These are phyloP conservation scores for Excoecaria cochinchinensis DNA, from an alignment of 345 rosid genomes.

Conservation along the genomic window DNA sequence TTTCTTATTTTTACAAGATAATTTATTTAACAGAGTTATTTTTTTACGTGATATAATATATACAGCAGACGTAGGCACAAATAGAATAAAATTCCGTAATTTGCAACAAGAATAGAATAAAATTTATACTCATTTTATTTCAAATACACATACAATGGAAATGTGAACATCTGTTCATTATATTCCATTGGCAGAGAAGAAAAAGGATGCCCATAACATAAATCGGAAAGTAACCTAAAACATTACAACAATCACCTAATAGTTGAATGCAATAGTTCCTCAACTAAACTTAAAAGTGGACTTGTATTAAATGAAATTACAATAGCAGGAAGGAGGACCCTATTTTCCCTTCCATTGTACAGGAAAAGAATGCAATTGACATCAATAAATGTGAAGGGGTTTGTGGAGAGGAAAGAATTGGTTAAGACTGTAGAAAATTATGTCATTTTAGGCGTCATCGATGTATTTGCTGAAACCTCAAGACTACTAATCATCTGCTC, in stretches of 20 bases:
- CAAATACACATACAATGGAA: too few species aligned
- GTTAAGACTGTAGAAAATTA: constrained; percentile 12
- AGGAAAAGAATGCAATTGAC: constrained; percentile 6
- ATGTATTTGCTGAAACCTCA: not conserved
- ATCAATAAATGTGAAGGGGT: not conserved
- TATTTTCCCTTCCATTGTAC: constrained; percentile 2
- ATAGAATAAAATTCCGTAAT: too few species aligned
- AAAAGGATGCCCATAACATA: not conserved
- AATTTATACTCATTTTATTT: too few species aligned
- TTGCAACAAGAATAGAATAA: too few species aligned
- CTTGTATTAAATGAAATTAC: not conserved
- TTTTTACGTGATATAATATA: too few species aligned
- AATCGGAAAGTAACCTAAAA: not conserved
- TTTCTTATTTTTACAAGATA: too few species aligned
- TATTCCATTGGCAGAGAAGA: not conserved
- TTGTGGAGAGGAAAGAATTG: constrained; percentile 16
- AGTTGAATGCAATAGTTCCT: not conserved
- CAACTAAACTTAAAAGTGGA: not conserved
- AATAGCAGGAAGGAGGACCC: not conserved
- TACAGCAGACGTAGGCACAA: too few species aligned
- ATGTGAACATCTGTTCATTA: not conserved
- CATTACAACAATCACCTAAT: not conserved
- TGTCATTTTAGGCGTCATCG: not conserved
- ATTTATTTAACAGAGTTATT: too few species aligned
- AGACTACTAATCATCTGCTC: constrained; percentile 1